phyloP scores from a whole-genome alignment of 1,284 basidiomycete species.

The Phellopilus nigrolimitatus region DNA sequence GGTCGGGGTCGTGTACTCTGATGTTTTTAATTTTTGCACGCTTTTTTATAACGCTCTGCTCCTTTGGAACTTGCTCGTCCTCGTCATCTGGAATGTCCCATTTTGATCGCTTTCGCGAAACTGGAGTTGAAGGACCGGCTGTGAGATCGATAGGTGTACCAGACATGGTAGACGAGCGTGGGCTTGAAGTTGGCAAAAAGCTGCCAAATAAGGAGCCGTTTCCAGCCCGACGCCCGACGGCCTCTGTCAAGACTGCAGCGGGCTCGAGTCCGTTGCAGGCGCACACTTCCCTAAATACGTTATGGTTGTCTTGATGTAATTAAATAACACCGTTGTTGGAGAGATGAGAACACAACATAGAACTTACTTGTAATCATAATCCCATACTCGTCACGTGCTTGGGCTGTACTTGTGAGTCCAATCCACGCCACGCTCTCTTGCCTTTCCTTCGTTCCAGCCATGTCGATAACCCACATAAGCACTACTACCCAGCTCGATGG shows the following conservation, averaged over 20 bases:
- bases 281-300: no score
- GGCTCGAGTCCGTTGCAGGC: no score
- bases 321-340: no score
- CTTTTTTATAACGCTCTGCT: conserved; percentile 41
- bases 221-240: background rate
- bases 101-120: conserved; percentile 64
- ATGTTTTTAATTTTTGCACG: conserved; percentile 32
- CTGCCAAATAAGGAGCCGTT: background rate
- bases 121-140: conserved; percentile 36
- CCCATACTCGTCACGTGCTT: no score
- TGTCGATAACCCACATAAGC: conserved; percentile 9
- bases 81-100: conserved; percentile 56
- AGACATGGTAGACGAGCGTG: conserved; percentile 7
- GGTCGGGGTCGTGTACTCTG: conserved; percentile 22
- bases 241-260: no score
- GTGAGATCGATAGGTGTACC: background rate
- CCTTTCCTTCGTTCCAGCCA: background rate
- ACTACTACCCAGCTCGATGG: conserved; percentile 42
- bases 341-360: no score
- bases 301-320: no score
- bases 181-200: background rate
- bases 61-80: conserved; percentile 28
- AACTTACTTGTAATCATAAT: no score
- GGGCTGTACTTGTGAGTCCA: no score
- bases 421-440: background rate